These are phyloP conservation scores for Capronia coronata DNA, from an alignment of 2,329 filamentous ascomycete species.

Conservation along the genomic window DNA sequence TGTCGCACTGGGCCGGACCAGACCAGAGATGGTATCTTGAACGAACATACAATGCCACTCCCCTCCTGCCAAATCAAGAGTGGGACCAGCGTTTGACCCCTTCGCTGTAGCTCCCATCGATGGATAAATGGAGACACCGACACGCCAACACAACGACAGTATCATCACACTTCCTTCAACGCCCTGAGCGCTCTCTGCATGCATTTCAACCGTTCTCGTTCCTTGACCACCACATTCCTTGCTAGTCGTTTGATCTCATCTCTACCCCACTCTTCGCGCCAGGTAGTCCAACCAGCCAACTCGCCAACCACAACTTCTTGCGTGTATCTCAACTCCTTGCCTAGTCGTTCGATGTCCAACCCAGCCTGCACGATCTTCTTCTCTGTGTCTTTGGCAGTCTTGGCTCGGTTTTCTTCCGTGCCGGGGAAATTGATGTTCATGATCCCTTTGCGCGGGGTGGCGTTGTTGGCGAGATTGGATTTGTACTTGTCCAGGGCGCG, in stretches of 20 bases:
- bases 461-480: constrained; percentile 62
- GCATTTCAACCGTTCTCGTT: constrained; percentile 70
- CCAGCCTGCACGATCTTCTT: constrained; percentile 66
- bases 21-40: too few species aligned
- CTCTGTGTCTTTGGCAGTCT: constrained; percentile 76
- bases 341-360: constrained; percentile 65
- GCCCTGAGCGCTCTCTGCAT: constrained; percentile 72
- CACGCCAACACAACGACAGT: not conserved
- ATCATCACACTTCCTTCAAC: constrained; percentile 33
- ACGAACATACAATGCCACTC: too few species aligned
- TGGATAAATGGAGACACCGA: too few species aligned
- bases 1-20: too few species aligned
- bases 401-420: constrained; percentile 78
- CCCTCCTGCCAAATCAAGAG: too few species aligned
- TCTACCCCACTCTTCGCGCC: constrained; percentile 70
- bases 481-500: constrained; percentile 72
- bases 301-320: constrained; percentile 90
- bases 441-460: constrained; percentile 37
- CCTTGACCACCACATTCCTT: constrained; percentile 68
- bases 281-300: constrained; percentile 87
- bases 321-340: constrained; percentile 78
- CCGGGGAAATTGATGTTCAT: constrained; percentile 43
- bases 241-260: constrained; percentile 71
- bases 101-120: too few species aligned
- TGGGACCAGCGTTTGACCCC: too few species aligned